These are phyloP conservation scores for Penicillium hordei DNA, from an alignment of 2,329 filamentous ascomycete genomes.

Conservation along the genomic window DNA sequence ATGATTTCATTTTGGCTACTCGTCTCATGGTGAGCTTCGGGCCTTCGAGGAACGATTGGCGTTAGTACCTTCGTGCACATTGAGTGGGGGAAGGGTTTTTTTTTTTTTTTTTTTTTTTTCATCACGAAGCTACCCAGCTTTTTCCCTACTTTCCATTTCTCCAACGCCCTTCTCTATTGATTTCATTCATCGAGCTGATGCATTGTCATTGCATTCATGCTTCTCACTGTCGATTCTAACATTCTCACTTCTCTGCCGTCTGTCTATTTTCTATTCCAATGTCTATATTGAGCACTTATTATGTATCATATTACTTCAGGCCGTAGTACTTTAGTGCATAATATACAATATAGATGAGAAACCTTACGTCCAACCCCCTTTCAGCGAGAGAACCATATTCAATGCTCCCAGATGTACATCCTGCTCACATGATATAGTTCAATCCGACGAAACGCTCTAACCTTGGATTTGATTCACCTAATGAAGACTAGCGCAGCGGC, in stretches of 20 bases:
- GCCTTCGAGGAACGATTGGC: constrained; percentile 13
- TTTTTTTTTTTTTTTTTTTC: background rate
- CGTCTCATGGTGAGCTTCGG: constrained; percentile 5
- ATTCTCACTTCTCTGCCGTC: background rate
- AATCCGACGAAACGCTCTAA: background rate
- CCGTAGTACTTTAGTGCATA: background rate
- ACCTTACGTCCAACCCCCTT: background rate
- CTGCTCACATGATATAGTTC: background rate
- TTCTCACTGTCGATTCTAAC: background rate
- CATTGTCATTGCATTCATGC: background rate
- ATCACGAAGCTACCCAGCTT: background rate
- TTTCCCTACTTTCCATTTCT: background rate
- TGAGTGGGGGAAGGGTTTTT: background rate
- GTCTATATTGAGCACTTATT: background rate
- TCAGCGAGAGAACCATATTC: background rate
- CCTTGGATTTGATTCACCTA: background rate
- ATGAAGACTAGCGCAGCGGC: background rate
- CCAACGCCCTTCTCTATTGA: background rate
- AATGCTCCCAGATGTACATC: background rate
- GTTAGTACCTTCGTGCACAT: constrained; percentile 7
- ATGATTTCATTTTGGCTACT: constrained; percentile 8
- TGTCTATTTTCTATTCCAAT: background rate
- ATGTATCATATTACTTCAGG: background rate
- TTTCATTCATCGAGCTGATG: background rate
- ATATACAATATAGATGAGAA: background rate